Evolutionary conservation across 176 grass and related monocot species (phyloP), one percentile per base, ranked within the genome.

Genomic region (Zoysia pacifica): DNA sequence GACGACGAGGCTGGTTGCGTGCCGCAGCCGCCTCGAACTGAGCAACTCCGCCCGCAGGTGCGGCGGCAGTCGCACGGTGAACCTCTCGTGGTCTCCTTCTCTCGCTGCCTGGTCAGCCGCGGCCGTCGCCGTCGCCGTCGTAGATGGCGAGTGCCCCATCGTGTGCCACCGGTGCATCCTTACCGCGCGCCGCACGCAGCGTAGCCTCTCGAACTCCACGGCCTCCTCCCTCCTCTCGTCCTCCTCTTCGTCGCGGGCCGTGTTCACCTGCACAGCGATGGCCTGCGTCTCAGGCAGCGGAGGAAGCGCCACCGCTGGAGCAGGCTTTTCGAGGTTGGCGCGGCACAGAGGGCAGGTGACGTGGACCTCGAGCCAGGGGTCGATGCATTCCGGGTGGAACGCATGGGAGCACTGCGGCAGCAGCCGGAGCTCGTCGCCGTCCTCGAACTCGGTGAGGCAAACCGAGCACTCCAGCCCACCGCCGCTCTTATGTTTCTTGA

Each of bases 321-420:
- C 70, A 11, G 76, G 79, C 77, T 87, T 79, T 50, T 86, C 83
- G 60, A 88, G 89, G 93, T 94, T 86, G 9, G 88, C 83, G 74
- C 88, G 88, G 79, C 88, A 90, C 6, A 90, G 88, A 38, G 88
- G 88, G 75, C 97, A 96, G 20, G 97, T 99, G 84, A 77, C 44
- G 67, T 91, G 88, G 37, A 77, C 58, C n/a, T 59, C 81, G 10
- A 99, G 90, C 97, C 97, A 99, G 46, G 88, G 88, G 38, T 96
- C 90, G 75, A 99, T 96, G 83, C 97, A 99, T 6, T 99, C 97
- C 0, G 89, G 79, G 83, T 99, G 97, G 84, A 99, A 99, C 11
- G 84, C 97, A 81, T 99, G 97, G 6, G 81, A 89, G 69, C 97
- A 99, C 72, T 89, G 91, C 7, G 97, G 93, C 1, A 99, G 88